These are phyloP conservation scores for Colletotrichum cuscutae DNA, from an alignment of 2,329 filamentous ascomycete genomes.

Conservation along the genomic window DNA sequence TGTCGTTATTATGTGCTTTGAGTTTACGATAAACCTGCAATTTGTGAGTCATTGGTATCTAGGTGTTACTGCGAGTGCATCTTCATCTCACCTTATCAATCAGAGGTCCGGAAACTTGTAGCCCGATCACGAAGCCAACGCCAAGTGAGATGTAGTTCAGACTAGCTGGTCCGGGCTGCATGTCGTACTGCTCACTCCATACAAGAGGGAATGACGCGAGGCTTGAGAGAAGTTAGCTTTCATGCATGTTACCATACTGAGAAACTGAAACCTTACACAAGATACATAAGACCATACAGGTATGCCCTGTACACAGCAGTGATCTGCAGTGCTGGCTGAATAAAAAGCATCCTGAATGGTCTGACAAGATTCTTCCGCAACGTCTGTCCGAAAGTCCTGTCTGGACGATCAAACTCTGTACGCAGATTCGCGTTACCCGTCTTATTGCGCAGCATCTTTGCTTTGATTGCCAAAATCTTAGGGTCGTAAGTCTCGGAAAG, in stretches of 20 bases:
- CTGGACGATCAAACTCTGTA: slow-evolving; percentile 43
- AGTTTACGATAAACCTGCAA: slow-evolving; percentile 42
- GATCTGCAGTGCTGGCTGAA: slow-evolving; percentile 61
- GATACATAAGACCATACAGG: slow-evolving; percentile 64
- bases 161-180: slow-evolving; percentile 57
- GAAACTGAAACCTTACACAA: slow-evolving; percentile 47
- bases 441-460: slow-evolving; percentile 39
- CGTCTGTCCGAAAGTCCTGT: slow-evolving; percentile 39
- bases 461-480: slow-evolving; percentile 43
- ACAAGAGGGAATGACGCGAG: slow-evolving; percentile 64
- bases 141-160: slow-evolving; percentile 65
- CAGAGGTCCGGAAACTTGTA: slow-evolving; percentile 57
- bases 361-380: slow-evolving; percentile 50
- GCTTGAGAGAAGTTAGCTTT: slow-evolving; percentile 8
- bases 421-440: slow-evolving; percentile 42
- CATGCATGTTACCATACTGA: rapidly evolving
- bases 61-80: no score
- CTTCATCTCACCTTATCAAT: slow-evolving; percentile 44
- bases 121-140: slow-evolving; percentile 64
- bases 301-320: slow-evolving; percentile 60
- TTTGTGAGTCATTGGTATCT: not conserved
- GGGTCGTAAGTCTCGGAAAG: slow-evolving; percentile 52
- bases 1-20: slow-evolving; percentile 39
- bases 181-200: slow-evolving; percentile 58
- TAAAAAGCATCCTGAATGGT: slow-evolving; percentile 59